phyloP scores from a whole-genome alignment of 352 stramenopile genomes.

The Aphanomyces stellatus region DNA sequence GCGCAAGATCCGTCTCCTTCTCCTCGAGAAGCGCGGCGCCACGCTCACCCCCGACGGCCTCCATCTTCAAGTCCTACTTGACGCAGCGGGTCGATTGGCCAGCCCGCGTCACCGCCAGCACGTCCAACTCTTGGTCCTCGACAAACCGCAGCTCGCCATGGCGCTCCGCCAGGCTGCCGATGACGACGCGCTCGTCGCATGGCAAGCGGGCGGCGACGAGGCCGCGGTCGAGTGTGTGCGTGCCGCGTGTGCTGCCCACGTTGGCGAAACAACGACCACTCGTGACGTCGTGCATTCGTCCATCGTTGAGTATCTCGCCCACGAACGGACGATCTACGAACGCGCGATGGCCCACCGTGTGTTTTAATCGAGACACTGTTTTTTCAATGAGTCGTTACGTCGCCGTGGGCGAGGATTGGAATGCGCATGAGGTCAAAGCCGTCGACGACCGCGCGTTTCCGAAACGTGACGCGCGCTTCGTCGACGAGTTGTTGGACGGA shows the following conservation, averaged over 20 bases:
- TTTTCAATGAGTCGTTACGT: slow-evolving; percentile 26
- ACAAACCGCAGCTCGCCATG: neutral
- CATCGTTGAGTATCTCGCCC: neutral
- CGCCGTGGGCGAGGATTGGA: slow-evolving; percentile 37
- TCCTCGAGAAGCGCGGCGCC: slow-evolving; percentile 34
- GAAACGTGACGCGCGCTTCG: slow-evolving; percentile 61
- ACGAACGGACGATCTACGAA: neutral
- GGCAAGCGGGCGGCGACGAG: no score
- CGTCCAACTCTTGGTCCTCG: neutral
- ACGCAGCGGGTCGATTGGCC: slow-evolving; percentile 15
- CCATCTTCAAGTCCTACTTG: slow-evolving; percentile 25
- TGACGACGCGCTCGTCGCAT: neutral
- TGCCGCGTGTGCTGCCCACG: neutral
- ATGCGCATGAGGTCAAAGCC: slow-evolving; percentile 77
- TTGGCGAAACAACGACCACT: neutral
- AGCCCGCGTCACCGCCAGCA: neutral
- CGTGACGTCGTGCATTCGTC: neutral
- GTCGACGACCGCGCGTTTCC: slow-evolving; percentile 47
- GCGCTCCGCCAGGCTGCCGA: neutral
- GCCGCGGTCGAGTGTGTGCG: no score
- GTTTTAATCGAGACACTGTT: neutral
- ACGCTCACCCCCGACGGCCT: slow-evolving; percentile 19
- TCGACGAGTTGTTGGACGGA: slow-evolving; percentile 64
- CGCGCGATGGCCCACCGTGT: neutral
- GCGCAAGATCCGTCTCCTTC: slow-evolving; percentile 35